phyloP scores from a whole-genome alignment of 2,329 filamentous ascomycete genomes.

The Knufia petricola region DNA sequence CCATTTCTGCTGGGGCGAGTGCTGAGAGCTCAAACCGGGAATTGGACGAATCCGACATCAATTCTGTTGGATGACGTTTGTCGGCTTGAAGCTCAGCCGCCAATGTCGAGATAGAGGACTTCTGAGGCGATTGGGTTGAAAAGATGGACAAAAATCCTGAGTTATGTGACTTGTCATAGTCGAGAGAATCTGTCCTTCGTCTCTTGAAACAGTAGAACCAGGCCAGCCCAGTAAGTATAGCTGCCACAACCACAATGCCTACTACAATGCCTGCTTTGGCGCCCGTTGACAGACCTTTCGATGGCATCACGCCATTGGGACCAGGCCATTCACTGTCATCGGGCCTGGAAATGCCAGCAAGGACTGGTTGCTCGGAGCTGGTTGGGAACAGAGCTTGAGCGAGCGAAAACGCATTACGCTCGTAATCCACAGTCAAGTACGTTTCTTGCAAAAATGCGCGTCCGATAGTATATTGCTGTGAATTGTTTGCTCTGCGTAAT shows the following conservation, averaged over 20 bases:
- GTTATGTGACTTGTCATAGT: slow-evolving; percentile 10
- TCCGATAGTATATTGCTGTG: slow-evolving; percentile 31
- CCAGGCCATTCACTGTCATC: slow-evolving; percentile 17
- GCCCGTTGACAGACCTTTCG: slow-evolving; percentile 22
- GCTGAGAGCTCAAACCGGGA: slow-evolving; percentile 21
- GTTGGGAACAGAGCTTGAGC: slow-evolving; percentile 26
- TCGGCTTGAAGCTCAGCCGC: slow-evolving; percentile 24
- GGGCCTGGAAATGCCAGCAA: slow-evolving; percentile 22
- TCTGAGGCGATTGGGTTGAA: slow-evolving; percentile 9
- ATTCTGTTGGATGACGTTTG: slow-evolving; percentile 23
- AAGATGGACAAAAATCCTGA: slow-evolving; percentile 7
- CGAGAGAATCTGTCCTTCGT: background rate
- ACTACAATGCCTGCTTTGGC: slow-evolving; percentile 25
- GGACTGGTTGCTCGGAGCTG: slow-evolving; percentile 40
- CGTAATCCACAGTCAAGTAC: slow-evolving; percentile 31
- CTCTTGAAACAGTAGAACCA: slow-evolving; percentile 18
- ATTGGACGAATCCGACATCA: slow-evolving; percentile 20
- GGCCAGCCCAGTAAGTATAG: slow-evolving; percentile 14
- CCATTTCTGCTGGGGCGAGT: slow-evolving; percentile 20
- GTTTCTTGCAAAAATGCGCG: slow-evolving; percentile 35
- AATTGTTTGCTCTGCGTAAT: slow-evolving; percentile 28
- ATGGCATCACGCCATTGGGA: background rate
- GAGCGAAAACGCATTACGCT: slow-evolving; percentile 29
- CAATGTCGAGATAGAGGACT: slow-evolving; percentile 15
- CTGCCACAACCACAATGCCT: slow-evolving; percentile 17